Conservation (phyloP, 768 basidiomycete genomes). For the Lactarius quietus region DNA sequence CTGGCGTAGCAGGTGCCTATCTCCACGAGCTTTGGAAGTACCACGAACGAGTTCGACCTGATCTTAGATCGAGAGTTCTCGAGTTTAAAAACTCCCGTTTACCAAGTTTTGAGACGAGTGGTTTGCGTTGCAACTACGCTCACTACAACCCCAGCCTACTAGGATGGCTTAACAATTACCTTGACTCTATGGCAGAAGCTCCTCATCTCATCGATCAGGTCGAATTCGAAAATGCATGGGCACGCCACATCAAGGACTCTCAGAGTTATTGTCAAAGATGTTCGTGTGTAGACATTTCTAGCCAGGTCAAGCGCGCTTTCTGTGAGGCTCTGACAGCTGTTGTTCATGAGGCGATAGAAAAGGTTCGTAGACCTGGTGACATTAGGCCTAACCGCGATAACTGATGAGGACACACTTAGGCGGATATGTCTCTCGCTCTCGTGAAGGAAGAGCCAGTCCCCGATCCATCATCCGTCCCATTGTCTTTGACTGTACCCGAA, state of each 20-base stretch:
- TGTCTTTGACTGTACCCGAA: neutral
- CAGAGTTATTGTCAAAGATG: neutral
- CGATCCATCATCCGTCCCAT: neutral
- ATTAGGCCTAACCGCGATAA: neutral
- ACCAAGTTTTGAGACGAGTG: neutral
- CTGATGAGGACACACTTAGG: neutral
- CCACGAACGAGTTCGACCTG: neutral
- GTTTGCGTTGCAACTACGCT: neutral
- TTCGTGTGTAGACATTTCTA: neutral
- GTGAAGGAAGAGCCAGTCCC: neutral
- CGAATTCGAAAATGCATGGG: neutral
- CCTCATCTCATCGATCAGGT: neutral
- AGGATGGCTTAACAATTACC: neutral
- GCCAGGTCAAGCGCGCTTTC: too few species aligned
- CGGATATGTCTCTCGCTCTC: neutral
- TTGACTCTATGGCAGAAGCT: neutral
- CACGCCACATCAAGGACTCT: neutral
- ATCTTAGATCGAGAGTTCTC: neutral
- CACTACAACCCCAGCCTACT: neutral
- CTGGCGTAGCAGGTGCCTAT: neutral
- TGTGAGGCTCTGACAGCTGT: too few species aligned
- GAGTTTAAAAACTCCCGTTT: neutral
- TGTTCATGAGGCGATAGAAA: too few species aligned
- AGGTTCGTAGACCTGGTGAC: neutral
- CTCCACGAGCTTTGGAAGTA: neutral